Base-by-base conservation (phyloP, 345 rosid species). In the Cardamine occulta region DNA sequence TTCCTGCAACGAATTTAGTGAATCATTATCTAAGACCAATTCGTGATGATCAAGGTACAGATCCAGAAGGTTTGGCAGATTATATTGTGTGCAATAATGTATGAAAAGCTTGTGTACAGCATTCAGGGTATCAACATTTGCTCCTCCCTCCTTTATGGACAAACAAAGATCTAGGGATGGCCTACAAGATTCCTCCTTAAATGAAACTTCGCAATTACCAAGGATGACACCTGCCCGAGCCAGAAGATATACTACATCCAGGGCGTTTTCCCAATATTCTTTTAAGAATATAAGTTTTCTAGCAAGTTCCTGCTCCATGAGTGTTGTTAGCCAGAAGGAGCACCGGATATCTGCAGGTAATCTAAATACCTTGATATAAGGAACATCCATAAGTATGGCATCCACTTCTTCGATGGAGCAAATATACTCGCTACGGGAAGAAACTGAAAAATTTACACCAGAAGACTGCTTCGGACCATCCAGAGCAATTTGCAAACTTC, bases 41-140 rank as follows among this genome's bases (percentile, higher is more conserved):
- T 85, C 78, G 74, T 87, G 89, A 78, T 84, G 90, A 73, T 87
- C 96, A 82, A 90, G 91, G 84, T 90, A 92, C 77, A 95, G 86
- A 74, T 87, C 96, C 86, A 95, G 81, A 80, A 95, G 89, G 78
- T 89, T 87, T 75, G 97, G 98, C 86, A 92, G 85, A 76, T 83
- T 83, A 79, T 84, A 68, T 53, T 82, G 93, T 48, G 82, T 87
- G 73, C 94, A 92, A 61, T 89, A 83, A 77, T 78, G 85, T 51
- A 88, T 65, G 63, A 90, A 29, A 71, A 92, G 73, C 82, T 87
- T 88, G 85, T 92, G 91, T 73, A 89, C 82, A 76, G 90, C 93
- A 61, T 79, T 84, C 57, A 80, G 21, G 65, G 88, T 79, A 70
- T 73, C 85, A 56, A 44, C 69, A 58, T 51, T 64, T 62, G 52